Conservation (phyloP, 2,329 filamentous ascomycete species). For the Pyrenophora seminiperda region DNA sequence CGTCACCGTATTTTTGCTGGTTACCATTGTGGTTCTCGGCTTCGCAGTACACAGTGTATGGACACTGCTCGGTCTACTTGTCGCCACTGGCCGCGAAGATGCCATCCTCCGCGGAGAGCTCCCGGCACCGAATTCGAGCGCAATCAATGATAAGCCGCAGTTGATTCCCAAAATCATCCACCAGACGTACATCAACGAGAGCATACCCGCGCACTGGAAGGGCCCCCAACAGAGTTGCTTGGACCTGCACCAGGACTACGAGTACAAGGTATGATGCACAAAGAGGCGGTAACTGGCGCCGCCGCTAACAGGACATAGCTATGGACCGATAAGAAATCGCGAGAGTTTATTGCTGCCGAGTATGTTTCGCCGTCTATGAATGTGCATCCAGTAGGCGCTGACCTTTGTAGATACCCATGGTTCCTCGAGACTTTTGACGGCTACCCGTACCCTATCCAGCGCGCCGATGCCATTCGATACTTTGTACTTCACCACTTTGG, state of each 20-base stretch:
- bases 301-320: constrained; percentile 56
- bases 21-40: constrained; percentile 67
- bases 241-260: constrained; percentile 70
- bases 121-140: constrained; percentile 66
- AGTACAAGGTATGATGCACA: constrained; percentile 66
- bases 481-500: constrained; percentile 78
- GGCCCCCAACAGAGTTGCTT: constrained; percentile 69
- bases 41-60: constrained; percentile 71
- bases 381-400: constrained; percentile 6
- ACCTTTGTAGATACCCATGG: constrained; percentile 66
- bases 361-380: constrained; percentile 26
- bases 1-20: constrained; percentile 66
- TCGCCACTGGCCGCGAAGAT: constrained; percentile 69
- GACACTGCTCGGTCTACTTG: constrained; percentile 71
- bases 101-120: constrained; percentile 70
- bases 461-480: constrained; percentile 79
- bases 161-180: constrained; percentile 79
- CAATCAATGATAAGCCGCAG: constrained; percentile 62
- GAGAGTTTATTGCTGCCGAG: constrained; percentile 72
- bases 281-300: constrained; percentile 19
- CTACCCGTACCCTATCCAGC: constrained; percentile 76
- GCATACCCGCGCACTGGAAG: constrained; percentile 69
- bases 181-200: constrained; percentile 75
- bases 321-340: constrained; percentile 74
- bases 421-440: constrained; percentile 75